Evolutionary conservation across 2,329 filamentous ascomycete genomes (phyloP).

Genomic region (Penicillium sp.): DNA sequence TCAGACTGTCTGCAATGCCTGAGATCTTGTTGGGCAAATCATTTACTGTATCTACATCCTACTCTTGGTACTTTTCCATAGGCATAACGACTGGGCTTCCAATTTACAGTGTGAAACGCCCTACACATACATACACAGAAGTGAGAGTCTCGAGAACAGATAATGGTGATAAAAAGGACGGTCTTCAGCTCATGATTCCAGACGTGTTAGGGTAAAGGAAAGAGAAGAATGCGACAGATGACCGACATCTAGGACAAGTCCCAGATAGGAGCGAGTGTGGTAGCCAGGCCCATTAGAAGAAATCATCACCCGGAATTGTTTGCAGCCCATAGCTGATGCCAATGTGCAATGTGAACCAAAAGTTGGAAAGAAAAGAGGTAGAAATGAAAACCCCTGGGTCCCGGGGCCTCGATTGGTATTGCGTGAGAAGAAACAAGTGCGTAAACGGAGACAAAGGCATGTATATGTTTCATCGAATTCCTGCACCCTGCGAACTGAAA

Average conservation of each 20-base stretch:
- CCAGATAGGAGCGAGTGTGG: constrained; percentile 12
- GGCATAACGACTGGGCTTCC: background rate
- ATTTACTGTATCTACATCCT: background rate
- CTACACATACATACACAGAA: constrained; percentile 18
- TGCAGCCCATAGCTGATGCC: constrained; percentile 22
- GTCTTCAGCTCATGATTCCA: constrained; percentile 19
- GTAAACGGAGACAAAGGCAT: constrained; percentile 15
- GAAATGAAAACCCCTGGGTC: constrained; percentile 10
- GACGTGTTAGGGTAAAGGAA: background rate
- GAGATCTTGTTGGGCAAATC: background rate
- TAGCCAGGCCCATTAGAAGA: constrained; percentile 14
- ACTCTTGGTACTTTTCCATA: background rate
- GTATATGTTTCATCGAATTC: constrained; percentile 22
- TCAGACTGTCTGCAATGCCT: background rate
- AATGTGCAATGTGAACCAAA: constrained; percentile 22
- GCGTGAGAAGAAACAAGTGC: constrained; percentile 10
- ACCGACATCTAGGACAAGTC: constrained; percentile 10
- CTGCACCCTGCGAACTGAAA: constrained; percentile 13
- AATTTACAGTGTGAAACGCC: constrained; percentile 7
- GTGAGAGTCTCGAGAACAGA: constrained; percentile 8
- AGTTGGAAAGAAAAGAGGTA: constrained; percentile 14
- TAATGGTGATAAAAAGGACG: constrained; percentile 8
- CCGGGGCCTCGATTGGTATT: constrained; percentile 8
- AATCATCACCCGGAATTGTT: constrained; percentile 1
- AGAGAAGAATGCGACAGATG: constrained; percentile 1